Base-by-base conservation (phyloP, 768 basidiomycete genomes). In the Boletus rubropictus region DNA sequence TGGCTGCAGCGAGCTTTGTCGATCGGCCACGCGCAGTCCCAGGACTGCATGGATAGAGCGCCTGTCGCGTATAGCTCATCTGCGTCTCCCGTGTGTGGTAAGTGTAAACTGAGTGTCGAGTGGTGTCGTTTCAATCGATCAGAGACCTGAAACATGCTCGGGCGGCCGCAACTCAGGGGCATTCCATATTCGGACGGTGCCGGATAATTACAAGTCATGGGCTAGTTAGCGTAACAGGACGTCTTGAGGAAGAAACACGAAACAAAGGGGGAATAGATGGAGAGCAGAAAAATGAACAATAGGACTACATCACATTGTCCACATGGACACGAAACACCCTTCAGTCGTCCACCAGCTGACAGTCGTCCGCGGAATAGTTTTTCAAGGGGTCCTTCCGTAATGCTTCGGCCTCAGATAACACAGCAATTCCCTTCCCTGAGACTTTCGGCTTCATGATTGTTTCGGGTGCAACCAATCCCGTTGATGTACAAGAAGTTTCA, bases 351-450 rank as follows among this genome's bases (percentile, higher is more conserved):
- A 52, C 49, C 25, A 55, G 27, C 11, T 39, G 43, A 43, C 48
- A 54, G 29, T 62, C 64, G 7, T 50, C 60, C 9, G 27, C 34
- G n/a, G 59, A 56, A 63, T 89, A 88, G 59, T 90, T 89, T 71
- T 86, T 89, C 61, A 90, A 67, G 2, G 88, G 88, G 60, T 89
- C 84, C 55, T 79, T 86, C 50, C 87, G 72, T 48, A 90, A 61
- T 2, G 85, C 86, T 59, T 90, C 88, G 27, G 85, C 85, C 63
- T 89, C 86, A 2, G 82, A 79, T 25, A 73, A 66, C 32, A 74
- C 64, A 20, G 62, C 55, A 8, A 71, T 65, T 10, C 72, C 75
- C 54, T 69, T 74, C 43, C 66, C 52, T 48, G 69, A 64, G 51
- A 69, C 71, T 66, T 83, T 86, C 42, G 74, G 72, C 60, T 80